These are phyloP conservation scores for Hypoxylon rubiginosum DNA, from an alignment of 2,329 filamentous ascomycete species.

Conservation along the genomic window DNA sequence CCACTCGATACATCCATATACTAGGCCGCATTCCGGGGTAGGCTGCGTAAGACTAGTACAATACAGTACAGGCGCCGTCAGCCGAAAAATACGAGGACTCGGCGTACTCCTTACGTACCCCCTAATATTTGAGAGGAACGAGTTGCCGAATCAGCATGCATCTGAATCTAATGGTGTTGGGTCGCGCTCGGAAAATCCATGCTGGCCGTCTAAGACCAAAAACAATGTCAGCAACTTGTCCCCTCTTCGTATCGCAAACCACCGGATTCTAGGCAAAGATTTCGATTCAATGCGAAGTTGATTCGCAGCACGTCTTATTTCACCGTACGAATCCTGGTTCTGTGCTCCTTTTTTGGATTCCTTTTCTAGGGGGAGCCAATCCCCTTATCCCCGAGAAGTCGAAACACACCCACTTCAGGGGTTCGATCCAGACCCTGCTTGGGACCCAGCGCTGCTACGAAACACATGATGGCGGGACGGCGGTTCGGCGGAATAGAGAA, in stretches of 20 bases:
- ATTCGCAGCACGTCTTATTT: background rate
- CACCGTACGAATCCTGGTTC: background rate
- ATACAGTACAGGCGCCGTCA: conserved; percentile 7
- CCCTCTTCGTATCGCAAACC: conserved; percentile 23
- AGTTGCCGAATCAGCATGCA: background rate
- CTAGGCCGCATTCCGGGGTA: conserved; percentile 2
- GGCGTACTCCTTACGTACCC: conserved; percentile 11
- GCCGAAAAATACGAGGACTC: background rate
- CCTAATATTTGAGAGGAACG: background rate
- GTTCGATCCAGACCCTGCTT: conserved; percentile 28
- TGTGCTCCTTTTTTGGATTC: conserved; percentile 16
- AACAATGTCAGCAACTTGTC: conserved; percentile 29
- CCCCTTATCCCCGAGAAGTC: conserved; percentile 22
- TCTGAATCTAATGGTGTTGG: background rate
- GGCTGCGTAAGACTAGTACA: conserved; percentile 30
- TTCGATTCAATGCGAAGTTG: background rate
- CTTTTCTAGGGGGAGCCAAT: background rate
- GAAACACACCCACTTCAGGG: conserved; percentile 39
- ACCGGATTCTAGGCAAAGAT: too few relatives aligned
- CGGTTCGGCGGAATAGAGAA: conserved; percentile 21
- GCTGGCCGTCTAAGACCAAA: conserved; percentile 7
- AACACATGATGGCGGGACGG: conserved; percentile 37
- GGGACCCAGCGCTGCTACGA: conserved; percentile 26
- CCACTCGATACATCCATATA: background rate
- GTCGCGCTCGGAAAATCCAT: conserved; percentile 26